Evolutionary conservation across 805 yeast genomes (phyloP), one percentile per base, ranked within the genome.

Genomic region (Metschnikowia lochheadii): DNA sequence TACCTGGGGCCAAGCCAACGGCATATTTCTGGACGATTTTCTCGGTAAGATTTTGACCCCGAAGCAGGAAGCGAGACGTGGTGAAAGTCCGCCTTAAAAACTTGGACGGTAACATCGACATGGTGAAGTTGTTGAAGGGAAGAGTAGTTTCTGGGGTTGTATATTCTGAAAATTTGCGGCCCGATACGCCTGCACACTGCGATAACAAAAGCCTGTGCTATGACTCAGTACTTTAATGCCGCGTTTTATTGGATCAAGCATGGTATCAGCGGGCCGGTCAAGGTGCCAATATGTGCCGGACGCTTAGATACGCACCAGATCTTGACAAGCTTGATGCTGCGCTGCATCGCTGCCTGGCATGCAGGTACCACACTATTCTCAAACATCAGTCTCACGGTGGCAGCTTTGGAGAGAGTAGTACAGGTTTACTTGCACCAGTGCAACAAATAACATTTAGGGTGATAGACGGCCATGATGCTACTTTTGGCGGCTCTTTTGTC

Each of bases 21-120:
- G 98, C 95, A 65, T 88, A 92, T 62, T 80, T 81, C 66, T 94
- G 99, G 10, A 90, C 97, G 53, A 95, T 89, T 71, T 94, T 94
- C 72, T 94, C 99, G 21, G 97, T 91, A 61, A 92, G 69, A 63
- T 91, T 94, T 70, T 94, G 99, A 18, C 84, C 84, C 40, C 73
- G 56, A 21, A 41, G 49, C 20, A 49, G 52, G 17, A 44, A 37
- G 17, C 56, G 52, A 6, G 60, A 48, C 37, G 67, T 10, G 58
- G 59, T 31, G 56, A 59, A 36, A 45, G 46, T 14, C 53, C 52
- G 43, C 44, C 43, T 42, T 44, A 48, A 47, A n/a, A 49, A 40
- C 39, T 42, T 46, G 40, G 46, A 44, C 32, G 46, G 23, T 44
- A 49, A 49, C 52, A 51, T 52, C 31, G 50, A 39, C 57, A 56